phyloP scores from a whole-genome alignment of 2,329 filamentous ascomycete genomes.

The Ceratocystis alfenasii region DNA sequence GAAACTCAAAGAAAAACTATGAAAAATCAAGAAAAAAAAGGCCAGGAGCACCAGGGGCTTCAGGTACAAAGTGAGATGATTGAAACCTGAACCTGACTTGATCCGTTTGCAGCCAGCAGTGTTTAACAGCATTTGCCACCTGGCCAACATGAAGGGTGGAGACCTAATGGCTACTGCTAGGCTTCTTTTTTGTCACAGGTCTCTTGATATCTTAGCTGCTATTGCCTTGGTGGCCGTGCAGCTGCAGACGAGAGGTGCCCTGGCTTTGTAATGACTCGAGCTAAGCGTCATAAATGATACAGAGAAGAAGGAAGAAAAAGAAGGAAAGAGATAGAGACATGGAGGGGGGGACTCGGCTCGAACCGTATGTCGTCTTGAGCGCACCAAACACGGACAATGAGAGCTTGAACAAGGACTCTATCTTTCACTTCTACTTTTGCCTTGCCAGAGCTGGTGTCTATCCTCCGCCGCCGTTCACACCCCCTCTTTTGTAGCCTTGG shows the following conservation, averaged over 20 bases:
- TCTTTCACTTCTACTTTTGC: background rate
- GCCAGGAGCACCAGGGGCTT: background rate
- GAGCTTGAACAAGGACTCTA: background rate
- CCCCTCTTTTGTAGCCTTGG: background rate
- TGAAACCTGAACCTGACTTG: conserved; percentile 2
- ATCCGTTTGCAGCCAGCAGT: background rate
- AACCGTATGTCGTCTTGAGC: background rate
- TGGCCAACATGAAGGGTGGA: background rate
- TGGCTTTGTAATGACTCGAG: too few relatives aligned
- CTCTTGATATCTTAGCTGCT: background rate
- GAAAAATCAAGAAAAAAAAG: background rate
- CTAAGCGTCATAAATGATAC: background rate
- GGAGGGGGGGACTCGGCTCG: too few relatives aligned
- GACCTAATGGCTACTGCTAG: background rate
- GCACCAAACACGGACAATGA: background rate
- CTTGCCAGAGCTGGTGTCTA: background rate
- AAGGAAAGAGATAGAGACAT: background rate
- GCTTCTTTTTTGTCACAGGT: background rate
- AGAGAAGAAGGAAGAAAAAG: background rate
- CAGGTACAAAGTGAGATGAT: conserved; percentile 5
- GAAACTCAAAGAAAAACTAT: background rate
- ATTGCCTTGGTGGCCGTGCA: background rate
- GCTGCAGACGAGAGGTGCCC: background rate
- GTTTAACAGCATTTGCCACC: background rate
- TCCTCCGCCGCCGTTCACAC: background rate